These are phyloP conservation scores for Amanita brunnescens DNA, from an alignment of 768 basidiomycete genomes.

Conservation along the genomic window DNA sequence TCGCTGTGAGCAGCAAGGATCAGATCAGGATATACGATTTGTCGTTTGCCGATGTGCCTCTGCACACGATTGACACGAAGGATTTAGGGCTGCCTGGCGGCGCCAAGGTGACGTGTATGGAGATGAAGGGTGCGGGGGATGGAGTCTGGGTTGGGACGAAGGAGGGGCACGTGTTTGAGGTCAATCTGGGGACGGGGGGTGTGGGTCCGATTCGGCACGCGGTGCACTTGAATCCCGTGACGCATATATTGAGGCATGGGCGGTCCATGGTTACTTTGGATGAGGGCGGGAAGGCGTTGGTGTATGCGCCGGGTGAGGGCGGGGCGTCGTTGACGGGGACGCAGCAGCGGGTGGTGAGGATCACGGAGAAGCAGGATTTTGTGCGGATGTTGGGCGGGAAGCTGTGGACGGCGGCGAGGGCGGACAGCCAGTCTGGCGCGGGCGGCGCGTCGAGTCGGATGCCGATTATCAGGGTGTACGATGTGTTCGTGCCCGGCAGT, in stretches of 20 bases:
- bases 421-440: no score
- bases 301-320: slow-evolving; percentile 54
- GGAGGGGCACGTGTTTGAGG: slow-evolving; percentile 84
- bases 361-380: slow-evolving; percentile 79
- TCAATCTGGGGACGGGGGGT: slow-evolving; percentile 45
- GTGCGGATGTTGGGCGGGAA: slow-evolving; percentile 63
- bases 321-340: no score
- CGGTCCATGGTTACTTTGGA: slow-evolving; percentile 77
- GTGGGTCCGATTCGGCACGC: slow-evolving; percentile 50
- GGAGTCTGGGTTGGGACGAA: slow-evolving; percentile 88
- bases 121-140: slow-evolving; percentile 53
- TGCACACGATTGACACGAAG: slow-evolving; percentile 50
- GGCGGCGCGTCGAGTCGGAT: slow-evolving; percentile 48
- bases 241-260: slow-evolving; percentile 62
- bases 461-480: no score
- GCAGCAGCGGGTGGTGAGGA: slow-evolving; percentile 51
- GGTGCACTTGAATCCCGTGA: slow-evolving; percentile 60
- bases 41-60: slow-evolving; percentile 33
- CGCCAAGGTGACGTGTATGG: slow-evolving; percentile 66
- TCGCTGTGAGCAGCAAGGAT: slow-evolving; percentile 50
- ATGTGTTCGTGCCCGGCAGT: slow-evolving; percentile 54
- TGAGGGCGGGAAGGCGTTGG: slow-evolving; percentile 73
- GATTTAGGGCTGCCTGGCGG: slow-evolving; percentile 55
- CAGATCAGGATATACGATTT: slow-evolving; percentile 60
- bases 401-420: no score